Evolutionary conservation across 179 eudicot genomes (phyloP), one percentile per base, ranked within the genome.

Genomic region (Silene coronaria): DNA sequence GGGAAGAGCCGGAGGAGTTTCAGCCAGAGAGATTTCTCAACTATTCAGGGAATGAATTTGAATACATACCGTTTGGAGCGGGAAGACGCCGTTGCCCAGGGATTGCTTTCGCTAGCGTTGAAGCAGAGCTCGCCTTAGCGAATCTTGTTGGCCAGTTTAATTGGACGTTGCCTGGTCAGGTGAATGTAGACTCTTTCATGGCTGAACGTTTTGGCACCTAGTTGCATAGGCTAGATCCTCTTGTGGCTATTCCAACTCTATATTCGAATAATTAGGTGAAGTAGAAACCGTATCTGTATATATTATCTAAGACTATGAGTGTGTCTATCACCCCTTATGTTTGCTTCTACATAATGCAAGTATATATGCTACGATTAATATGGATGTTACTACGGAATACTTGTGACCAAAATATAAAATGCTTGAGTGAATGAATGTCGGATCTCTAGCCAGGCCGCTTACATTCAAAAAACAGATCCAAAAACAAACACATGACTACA

Each of bases 21-120:
- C 58, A 6, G 21, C 58, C 58, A 16, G 21, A 53, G 58, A 53
- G 58, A 53, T 53, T 53, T 17, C 58, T 53, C 4, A 53, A 5
- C 21, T 53, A 17, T n/a, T 17, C 58, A 46, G 84, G 86, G 21
- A 73, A 42, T 7, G 59, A 81, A 21, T 84, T 81, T 21, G 57
- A 78, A 30, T 42, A 51, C 2, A 46, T 81, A 10, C 84, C 86
- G 12, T 84, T 84, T 76, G 82, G 86, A 23, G 78, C 80, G 4
- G 80, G 84, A 0, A 76, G 66, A 36, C 36, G 73, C 23, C 46
- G 78, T 68, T 55, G 80, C 77, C 71, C 76, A 63, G 19, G 38
- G 75, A 55, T 77, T 75, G 53, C 58, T 36, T 71, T 77, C 58
- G 46, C 74, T 5, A 13, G 51, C 13, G 16, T 48, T n/a, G 21